Percentiles rank a stretch among this genome's conserved stretches.
Evolutionary conservation across 495 filamentous ascomycete genomes (phyloP).

Genomic region (Neurospora sp.): DNA sequence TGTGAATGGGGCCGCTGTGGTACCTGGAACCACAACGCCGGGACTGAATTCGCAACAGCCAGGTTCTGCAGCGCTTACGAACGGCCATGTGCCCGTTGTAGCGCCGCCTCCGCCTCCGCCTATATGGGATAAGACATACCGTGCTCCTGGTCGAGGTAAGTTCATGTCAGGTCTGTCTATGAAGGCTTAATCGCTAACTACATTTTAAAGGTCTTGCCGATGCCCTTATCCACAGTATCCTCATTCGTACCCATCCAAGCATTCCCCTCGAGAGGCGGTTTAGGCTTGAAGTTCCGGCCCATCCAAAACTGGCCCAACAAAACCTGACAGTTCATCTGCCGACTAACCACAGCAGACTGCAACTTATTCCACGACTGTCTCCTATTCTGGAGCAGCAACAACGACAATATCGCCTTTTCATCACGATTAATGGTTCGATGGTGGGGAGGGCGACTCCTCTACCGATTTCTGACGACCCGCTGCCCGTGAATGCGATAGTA

Average conservation of each 20-base stretch:
- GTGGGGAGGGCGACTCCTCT: constrained; percentile 42
- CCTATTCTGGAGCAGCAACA: constrained; percentile 37
- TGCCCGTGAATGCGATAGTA: constrained; percentile 35
- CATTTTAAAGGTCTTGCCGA: constrained; percentile 25
- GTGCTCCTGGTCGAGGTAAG: constrained; percentile 48
- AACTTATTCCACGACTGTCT: constrained; percentile 52
- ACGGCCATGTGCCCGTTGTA: constrained; percentile 10
- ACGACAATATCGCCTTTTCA: constrained; percentile 19
- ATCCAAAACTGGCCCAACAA: constrained; percentile 51
- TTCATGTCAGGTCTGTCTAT: background rate
- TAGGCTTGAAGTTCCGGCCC: constrained; percentile 49
- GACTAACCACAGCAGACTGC: constrained; percentile 50
- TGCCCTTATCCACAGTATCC: constrained; percentile 56
- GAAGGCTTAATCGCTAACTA: constrained; percentile 1
- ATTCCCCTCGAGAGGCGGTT: constrained; percentile 45
- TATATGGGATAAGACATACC: constrained; percentile 16
- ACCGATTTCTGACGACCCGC: constrained; percentile 34
- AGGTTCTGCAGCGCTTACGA: constrained; percentile 17
- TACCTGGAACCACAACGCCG: constrained; percentile 1
- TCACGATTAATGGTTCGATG: constrained; percentile 43
- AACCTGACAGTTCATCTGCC: constrained; percentile 58
- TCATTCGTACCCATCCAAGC: constrained; percentile 54
- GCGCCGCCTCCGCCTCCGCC: constrained; percentile 11
- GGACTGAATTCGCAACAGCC: constrained; percentile 15
- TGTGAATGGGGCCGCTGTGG: background rate